Conservation (phyloP, 2,329 filamentous ascomycete genomes). For the Sporothrix brasiliensis region DNA sequence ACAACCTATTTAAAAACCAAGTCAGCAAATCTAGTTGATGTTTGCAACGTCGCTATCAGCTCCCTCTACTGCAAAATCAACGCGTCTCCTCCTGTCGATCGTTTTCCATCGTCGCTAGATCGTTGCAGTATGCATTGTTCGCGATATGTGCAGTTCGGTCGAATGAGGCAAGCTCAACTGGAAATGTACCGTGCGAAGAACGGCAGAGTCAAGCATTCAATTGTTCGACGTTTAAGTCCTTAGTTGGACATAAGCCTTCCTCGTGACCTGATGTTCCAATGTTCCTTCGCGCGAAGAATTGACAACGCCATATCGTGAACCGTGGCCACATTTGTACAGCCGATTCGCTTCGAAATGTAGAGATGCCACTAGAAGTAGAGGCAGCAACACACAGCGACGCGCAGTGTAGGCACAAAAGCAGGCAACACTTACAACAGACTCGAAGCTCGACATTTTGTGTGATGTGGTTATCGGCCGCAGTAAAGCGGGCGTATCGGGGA, state of each 20-base stretch:
- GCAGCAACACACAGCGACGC: background rate
- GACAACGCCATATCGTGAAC: background rate
- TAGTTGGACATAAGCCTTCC: too few species aligned
- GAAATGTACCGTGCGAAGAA: background rate
- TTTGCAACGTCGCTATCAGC: background rate
- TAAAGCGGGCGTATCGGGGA: constrained; percentile 33
- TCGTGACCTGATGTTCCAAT: background rate
- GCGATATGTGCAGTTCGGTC: background rate
- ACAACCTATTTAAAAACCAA: constrained; percentile 68
- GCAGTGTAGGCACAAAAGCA: constrained; percentile 28
- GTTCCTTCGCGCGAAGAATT: background rate
- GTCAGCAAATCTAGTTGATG: constrained; percentile 27
- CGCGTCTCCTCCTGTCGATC: background rate
- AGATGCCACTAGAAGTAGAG: background rate
- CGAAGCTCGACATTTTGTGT: constrained; percentile 67
- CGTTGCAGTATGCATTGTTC: background rate
- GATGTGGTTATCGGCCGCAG: constrained; percentile 33
- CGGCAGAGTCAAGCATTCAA: background rate
- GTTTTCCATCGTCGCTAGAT: background rate
- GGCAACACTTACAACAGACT: constrained; percentile 66
- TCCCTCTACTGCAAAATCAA: background rate
- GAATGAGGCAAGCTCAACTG: background rate
- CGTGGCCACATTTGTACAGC: background rate
- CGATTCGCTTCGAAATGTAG: background rate
- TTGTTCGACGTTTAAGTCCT: background rate